Evolutionary conservation across 1,139 yeast species (phyloP), one percentile per base, ranked within the genome.

Genomic region (Debaryomycetaceae sp.): DNA sequence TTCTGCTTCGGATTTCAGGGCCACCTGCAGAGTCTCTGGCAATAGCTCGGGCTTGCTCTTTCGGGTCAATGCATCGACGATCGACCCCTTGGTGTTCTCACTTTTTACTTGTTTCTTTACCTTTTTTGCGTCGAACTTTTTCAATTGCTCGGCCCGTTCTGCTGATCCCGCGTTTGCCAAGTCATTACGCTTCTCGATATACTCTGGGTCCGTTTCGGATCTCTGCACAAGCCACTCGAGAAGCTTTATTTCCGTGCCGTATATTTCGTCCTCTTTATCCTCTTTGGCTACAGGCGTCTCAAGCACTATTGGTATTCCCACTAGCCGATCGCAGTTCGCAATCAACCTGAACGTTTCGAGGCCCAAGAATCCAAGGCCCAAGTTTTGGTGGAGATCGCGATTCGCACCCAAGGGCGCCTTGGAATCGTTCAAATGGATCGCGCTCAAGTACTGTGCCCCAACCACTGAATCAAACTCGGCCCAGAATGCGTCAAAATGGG

Each of bases 381-480:
- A 57, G 38, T 77, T 75, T 47, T 90, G 95, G 50, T 90, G 99
- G 33, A 90, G 67, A 51, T 90, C 99, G 38, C 94, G 67, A 44
- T 83, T 85, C 22, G 95, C 90, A 4, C 80, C 92, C 29, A 83
- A 52, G 1, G 97, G 97, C 3, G 94, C 93, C 55, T 90, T 87
- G 8, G 97, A 87, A 48, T 90, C 98, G 47, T 90, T 90, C 32
- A 90, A 55, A 53, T 90, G 98, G 31, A 90, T 68, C 0, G 94
- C 90, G 22, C 76, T 58, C 27, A 90, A 60, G 49, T 80, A 86
- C 39, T 83, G 57, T 43, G 70, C 58, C 0, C 98, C 98, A 16
- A 90, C 65, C 6, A 68, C 62, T 3, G 61, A 51, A 41, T 86
- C 96, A 50, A 82, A 90, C 26, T 73, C 55, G 5, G 54, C 47